phyloP scores from a whole-genome alignment of 495 filamentous ascomycete genomes.

The Neurospora sp. region DNA sequence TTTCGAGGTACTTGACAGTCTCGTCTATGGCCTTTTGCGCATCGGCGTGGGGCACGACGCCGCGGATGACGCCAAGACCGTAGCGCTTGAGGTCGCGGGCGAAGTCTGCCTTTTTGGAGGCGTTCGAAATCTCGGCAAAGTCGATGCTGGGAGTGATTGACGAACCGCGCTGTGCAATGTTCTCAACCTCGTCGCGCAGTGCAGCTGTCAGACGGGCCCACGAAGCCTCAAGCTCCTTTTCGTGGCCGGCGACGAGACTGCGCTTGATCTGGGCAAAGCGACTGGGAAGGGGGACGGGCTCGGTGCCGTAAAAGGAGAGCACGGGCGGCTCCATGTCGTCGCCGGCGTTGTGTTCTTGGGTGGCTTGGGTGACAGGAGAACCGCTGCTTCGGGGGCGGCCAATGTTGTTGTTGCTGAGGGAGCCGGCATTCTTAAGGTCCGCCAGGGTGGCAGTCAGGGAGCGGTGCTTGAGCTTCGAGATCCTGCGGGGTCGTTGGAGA shows the following conservation, averaged over 20 bases:
- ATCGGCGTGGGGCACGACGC: slow-evolving; percentile 48
- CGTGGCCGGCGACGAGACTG: slow-evolving; percentile 54
- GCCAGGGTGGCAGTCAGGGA: slow-evolving; percentile 14
- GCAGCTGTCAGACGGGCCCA: slow-evolving; percentile 60
- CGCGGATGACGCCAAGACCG: slow-evolving; percentile 56
- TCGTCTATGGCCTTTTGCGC: slow-evolving; percentile 48
- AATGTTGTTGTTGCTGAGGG: neutral
- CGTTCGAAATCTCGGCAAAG: slow-evolving; percentile 45
- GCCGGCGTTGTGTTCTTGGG: slow-evolving; percentile 1
- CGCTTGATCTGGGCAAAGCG: slow-evolving; percentile 72
- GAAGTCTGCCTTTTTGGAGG: slow-evolving; percentile 39
- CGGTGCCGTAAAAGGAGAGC: slow-evolving; percentile 62
- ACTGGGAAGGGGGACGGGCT: slow-evolving; percentile 61
- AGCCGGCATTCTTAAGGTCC: slow-evolving; percentile 8
- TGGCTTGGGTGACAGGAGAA: slow-evolving; percentile 1
- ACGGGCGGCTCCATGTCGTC: slow-evolving; percentile 59
- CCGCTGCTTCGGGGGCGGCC: slow-evolving; percentile 2
- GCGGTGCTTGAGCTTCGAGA: slow-evolving; percentile 27
- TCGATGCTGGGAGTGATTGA: slow-evolving; percentile 55
- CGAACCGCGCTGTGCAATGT: slow-evolving; percentile 37
- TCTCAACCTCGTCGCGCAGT: slow-evolving; percentile 47
- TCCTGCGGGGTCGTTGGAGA: slow-evolving; percentile 23
- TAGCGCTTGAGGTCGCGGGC: slow-evolving; percentile 48
- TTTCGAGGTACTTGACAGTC: slow-evolving; percentile 51
- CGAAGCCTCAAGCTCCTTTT: slow-evolving; percentile 52